Conservation (phyloP, 2,329 filamentous ascomycete species). For the Alternaria sp. region DNA sequence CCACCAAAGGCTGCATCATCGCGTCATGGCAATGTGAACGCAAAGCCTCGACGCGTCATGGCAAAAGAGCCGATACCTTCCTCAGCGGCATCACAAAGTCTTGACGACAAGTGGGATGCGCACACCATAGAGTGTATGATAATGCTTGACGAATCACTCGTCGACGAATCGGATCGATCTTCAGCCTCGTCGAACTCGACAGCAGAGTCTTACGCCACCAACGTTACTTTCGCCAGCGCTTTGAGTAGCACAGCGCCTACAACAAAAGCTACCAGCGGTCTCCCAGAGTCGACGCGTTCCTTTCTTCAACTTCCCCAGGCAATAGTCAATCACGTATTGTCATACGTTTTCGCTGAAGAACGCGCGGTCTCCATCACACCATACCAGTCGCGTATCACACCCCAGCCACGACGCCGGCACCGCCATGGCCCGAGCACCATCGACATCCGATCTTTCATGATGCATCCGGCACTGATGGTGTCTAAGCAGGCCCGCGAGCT, state of each 20-base stretch:
- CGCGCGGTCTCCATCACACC: slow-evolving; percentile 20
- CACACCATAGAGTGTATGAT: slow-evolving; percentile 4
- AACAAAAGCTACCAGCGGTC: not conserved
- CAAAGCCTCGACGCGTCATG: not conserved
- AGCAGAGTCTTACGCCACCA: slow-evolving; percentile 2
- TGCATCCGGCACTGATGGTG: slow-evolving; percentile 8
- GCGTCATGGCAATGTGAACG: not conserved
- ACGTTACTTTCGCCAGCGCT: not conserved
- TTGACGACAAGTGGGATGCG: not conserved
- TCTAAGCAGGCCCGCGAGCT: slow-evolving; percentile 2
- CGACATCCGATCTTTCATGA: slow-evolving; percentile 24
- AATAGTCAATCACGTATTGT: slow-evolving; percentile 26
- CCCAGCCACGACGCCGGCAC: slow-evolving; percentile 23
- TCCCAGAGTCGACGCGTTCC: slow-evolving; percentile 3
- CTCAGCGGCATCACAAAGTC: not conserved
- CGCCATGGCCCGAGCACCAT: slow-evolving; percentile 24
- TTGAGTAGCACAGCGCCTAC: not conserved
- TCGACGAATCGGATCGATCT: not conserved
- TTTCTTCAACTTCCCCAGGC: slow-evolving; percentile 21
- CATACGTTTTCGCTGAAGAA: slow-evolving; percentile 25
- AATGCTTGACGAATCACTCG: slow-evolving; percentile 1
- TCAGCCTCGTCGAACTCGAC: slow-evolving; percentile 14
- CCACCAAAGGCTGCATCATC: not conserved
- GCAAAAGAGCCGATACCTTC: not conserved
- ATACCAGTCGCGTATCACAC: slow-evolving; percentile 14